phyloP scores from a whole-genome alignment of 2,329 filamentous ascomycete genomes.

The Diaporthe sp. region DNA sequence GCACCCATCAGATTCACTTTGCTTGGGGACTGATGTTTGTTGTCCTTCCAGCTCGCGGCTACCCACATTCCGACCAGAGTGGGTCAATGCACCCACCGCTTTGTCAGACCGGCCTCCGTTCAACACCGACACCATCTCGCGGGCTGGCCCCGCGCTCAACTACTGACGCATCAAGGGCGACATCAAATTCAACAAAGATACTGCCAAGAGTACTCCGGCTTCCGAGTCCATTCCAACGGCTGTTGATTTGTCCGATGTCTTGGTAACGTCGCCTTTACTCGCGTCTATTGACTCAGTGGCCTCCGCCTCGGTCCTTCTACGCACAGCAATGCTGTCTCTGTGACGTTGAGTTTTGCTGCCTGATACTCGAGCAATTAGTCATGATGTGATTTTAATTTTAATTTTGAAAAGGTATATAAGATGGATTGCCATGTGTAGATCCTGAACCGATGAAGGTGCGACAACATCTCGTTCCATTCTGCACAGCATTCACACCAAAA shows the following conservation, averaged over 20 bases:
- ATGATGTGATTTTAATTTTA: not conserved
- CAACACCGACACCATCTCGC: not conserved
- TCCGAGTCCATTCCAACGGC: not conserved
- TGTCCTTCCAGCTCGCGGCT: not conserved
- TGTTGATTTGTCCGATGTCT: not conserved
- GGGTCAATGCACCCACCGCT: not conserved
- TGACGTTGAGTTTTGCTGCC: not conserved
- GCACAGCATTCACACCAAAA: too few relatives aligned
- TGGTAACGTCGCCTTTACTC: not conserved
- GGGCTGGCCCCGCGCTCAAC: not conserved
- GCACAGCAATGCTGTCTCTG: not conserved
- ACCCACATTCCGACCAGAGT: not conserved
- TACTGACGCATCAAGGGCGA: too few relatives aligned
- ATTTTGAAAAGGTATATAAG: not conserved
- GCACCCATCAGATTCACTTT: too few relatives aligned
- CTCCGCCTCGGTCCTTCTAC: not conserved
- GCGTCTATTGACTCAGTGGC: not conserved
- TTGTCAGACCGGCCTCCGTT: conserved; percentile 1
- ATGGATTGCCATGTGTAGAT: not conserved
- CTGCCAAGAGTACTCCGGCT: not conserved
- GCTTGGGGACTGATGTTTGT: too few relatives aligned
- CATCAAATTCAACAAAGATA: not conserved
- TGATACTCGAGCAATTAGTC: not conserved
- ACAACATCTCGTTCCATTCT: too few relatives aligned
- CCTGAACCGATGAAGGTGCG: too few relatives aligned